Percentiles rank a stretch among this genome's conserved stretches.
Evolutionary conservation across 1,284 basidiomycete genomes (phyloP).

Genomic region (Ceratobasidium sp.): DNA sequence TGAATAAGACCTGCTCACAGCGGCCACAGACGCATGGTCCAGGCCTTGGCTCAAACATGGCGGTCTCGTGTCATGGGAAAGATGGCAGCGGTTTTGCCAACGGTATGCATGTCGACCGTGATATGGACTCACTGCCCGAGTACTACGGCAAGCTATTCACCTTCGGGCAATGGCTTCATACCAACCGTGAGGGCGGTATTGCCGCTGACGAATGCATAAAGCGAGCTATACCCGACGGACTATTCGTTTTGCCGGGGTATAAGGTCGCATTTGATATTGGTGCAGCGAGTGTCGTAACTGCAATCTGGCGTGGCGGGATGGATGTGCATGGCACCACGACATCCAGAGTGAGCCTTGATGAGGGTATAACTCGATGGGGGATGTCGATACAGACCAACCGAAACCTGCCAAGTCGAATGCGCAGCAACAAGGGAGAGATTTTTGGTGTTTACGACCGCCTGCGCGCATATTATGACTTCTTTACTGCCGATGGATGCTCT

Average conservation of each 20-base stretch:
- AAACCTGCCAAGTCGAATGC: neutral
- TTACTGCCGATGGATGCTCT: too few relatives aligned
- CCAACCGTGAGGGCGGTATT: neutral
- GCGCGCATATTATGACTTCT: neutral
- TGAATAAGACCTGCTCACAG: neutral
- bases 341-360: neutral
- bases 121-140: neutral
- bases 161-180: slow-evolving; percentile 13
- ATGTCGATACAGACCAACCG: slow-evolving; percentile 22
- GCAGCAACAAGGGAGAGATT: neutral
- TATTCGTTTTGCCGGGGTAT: slow-evolving; percentile 14
- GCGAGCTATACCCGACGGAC: neutral
- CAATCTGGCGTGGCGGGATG: slow-evolving; percentile 15
- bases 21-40: slow-evolving; percentile 4
- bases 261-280: slow-evolving; percentile 4
- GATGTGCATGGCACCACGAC: slow-evolving; percentile 11
- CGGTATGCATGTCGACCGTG: neutral
- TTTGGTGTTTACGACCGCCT: slow-evolving; percentile 4
- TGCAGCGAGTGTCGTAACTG: neutral
- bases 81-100: slow-evolving; percentile 6
- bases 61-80: neutral
- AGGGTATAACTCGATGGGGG: slow-evolving; percentile 13
- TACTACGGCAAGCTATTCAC: slow-evolving; percentile 17
- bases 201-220: neutral
- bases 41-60: slow-evolving; percentile 20